Evolutionary conservation across 805 yeast species (phyloP).

Genomic region (Cyberlindnera veronae): DNA sequence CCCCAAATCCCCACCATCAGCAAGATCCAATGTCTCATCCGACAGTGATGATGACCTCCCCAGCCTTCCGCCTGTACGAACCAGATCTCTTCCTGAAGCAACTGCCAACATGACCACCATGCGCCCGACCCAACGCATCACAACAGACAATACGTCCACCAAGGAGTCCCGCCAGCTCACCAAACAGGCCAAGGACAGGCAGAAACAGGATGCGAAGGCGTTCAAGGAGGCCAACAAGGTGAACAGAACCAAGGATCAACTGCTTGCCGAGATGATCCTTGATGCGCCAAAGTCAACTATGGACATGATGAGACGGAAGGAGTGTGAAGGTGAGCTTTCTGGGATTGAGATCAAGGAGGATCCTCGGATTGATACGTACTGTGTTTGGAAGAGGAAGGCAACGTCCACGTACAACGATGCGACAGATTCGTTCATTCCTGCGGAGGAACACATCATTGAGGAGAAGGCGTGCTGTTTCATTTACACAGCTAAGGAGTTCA

Average conservation of each 20-base stretch:
- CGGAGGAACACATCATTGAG: conserved; percentile 34
- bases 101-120: no score
- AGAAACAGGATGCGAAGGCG: conserved; percentile 7
- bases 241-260: conserved; percentile 44
- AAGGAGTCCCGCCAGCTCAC: conserved; percentile 1
- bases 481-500: conserved; percentile 45
- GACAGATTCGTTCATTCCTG: conserved; percentile 54
- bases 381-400: conserved; percentile 50
- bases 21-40: no score
- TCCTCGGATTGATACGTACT: conserved; percentile 11
- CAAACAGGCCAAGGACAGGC: conserved; percentile 9
- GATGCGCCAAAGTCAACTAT: conserved; percentile 35
- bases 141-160: not conserved
- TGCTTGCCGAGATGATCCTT: conserved; percentile 47
- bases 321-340: conserved; percentile 16
- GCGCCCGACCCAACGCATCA: not conserved
- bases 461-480: conserved; percentile 45
- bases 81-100: no score
- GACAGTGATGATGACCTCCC: no score
- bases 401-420: conserved; percentile 45
- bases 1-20: no score
- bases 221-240: conserved; percentile 36
- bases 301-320: conserved; percentile 29
- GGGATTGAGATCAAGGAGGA: conserved; percentile 29
- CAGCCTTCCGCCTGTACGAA: no score